Conservation (phyloP, 106 monocot species). For the Platanthera zijinensis region DNA sequence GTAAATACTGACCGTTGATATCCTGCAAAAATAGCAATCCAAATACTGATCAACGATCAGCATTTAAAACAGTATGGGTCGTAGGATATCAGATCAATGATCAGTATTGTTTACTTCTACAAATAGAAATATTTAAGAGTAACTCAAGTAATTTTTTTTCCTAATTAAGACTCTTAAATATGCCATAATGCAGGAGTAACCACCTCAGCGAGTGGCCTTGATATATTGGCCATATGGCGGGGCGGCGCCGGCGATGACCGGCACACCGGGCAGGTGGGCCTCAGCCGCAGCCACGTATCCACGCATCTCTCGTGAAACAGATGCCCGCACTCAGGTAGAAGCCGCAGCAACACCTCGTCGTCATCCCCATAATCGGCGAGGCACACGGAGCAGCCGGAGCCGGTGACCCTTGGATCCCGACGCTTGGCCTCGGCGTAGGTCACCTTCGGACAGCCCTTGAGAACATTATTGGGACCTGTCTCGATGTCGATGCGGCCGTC, state of each 20-base stretch:
- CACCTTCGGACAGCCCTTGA: slow-evolving; percentile 33
- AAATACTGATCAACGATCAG: no score
- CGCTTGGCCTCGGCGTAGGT: slow-evolving; percentile 21
- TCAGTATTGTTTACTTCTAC: no score
- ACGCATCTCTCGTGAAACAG: slow-evolving; percentile 40
- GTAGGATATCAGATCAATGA: no score
- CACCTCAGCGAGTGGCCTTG: not conserved
- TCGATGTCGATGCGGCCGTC: slow-evolving; percentile 4
- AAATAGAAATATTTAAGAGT: no score
- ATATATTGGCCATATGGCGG: not conserved
- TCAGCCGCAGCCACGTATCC: slow-evolving; percentile 38
- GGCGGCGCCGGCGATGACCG: slow-evolving; percentile 32
- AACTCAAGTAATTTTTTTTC: no score
- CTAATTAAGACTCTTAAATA: no score
- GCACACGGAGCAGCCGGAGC: slow-evolving; percentile 38
- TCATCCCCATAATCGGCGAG: slow-evolving; percentile 34
- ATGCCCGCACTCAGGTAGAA: slow-evolving; percentile 41
- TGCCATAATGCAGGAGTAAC: not conserved
- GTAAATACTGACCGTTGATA: no score
- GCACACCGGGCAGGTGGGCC: slow-evolving; percentile 44
- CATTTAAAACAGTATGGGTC: no score
- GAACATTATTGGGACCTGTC: slow-evolving; percentile 30
- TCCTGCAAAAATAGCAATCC: no score
- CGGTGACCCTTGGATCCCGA: not conserved
- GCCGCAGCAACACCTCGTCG: slow-evolving; percentile 17